phyloP scores from a whole-genome alignment of 495 filamentous ascomycete genomes.

The Aspergillus nanangensis region DNA sequence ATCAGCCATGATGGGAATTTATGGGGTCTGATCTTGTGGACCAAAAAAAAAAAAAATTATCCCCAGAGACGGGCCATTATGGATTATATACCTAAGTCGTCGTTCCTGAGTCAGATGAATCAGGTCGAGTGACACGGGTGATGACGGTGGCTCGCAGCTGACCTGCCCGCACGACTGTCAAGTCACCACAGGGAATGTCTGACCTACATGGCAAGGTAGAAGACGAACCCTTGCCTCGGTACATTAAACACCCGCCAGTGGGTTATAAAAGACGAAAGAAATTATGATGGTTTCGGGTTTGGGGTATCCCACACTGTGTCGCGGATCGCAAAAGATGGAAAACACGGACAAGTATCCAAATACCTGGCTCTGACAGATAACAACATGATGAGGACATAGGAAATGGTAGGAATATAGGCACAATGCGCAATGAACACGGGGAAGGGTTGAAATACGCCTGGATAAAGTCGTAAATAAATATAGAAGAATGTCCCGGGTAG shows the following conservation, averaged over 20 bases:
- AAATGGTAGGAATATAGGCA: too few species aligned
- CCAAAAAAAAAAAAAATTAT: too few species aligned
- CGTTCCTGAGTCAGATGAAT: too few species aligned
- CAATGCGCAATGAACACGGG: too few species aligned
- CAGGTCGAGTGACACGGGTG: conserved; percentile 1
- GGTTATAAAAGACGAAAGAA: too few species aligned
- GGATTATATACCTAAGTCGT: too few species aligned
- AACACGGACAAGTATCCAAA: not conserved
- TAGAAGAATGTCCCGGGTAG: too few species aligned
- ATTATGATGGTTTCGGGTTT: not conserved
- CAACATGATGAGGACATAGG: not conserved
- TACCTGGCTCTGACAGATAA: not conserved
- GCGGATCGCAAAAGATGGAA: conserved; percentile 2
- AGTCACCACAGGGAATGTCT: not conserved
- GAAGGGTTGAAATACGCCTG: too few species aligned
- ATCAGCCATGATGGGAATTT: conserved; percentile 10
- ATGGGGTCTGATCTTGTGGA: not conserved
- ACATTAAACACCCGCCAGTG: too few species aligned
- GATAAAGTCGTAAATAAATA: too few species aligned
- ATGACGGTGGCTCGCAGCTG: conserved; percentile 10
- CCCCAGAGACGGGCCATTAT: too few species aligned
- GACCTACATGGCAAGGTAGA: not conserved
- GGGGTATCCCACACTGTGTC: not conserved
- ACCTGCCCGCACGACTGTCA: conserved; percentile 11
- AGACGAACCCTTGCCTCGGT: too few species aligned